These are phyloP conservation scores for Vitis amurensis DNA, from an alignment of 164 flowering plant species.

Conservation along the genomic window DNA sequence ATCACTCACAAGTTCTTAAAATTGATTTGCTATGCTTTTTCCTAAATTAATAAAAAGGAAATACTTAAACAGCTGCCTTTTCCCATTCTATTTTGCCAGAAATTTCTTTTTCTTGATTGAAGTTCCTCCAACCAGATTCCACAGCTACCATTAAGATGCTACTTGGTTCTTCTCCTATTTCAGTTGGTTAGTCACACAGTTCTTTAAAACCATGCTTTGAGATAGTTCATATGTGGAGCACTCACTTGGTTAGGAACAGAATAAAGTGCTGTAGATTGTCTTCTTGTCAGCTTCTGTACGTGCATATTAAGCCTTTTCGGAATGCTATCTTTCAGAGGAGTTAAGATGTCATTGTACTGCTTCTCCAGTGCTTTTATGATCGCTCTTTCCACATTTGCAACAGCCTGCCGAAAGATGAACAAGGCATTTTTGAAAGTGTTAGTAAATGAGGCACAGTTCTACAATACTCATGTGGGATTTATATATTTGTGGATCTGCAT, in stretches of 20 bases:
- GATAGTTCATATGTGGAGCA: neutral
- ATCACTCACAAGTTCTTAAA: neutral
- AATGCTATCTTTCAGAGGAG: conserved; percentile 86
- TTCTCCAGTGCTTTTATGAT: conserved; percentile 80
- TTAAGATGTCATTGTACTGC: conserved; percentile 76
- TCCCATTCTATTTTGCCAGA: too few species aligned
- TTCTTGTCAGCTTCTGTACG: conserved; percentile 85
- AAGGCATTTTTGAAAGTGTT: conserved; percentile 5
- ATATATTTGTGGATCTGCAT: too few species aligned
- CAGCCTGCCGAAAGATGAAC: conserved; percentile 50
- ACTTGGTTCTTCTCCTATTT: too few species aligned
- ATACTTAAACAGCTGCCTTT: neutral
- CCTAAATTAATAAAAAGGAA: neutral
- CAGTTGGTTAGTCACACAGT: too few species aligned
- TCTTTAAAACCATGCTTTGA: too few species aligned
- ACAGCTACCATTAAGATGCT: too few species aligned
- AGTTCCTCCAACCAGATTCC: too few species aligned
- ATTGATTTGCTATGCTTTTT: neutral
- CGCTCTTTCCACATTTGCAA: conserved; percentile 77
- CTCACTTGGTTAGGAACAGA: conserved; percentile 75
- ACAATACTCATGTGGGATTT: neutral
- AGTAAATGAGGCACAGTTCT: conserved; percentile 2
- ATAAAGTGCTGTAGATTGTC: conserved; percentile 74
- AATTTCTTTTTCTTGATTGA: too few species aligned
- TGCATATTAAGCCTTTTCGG: conserved; percentile 85